Conservation (phyloP, 176 grass and related monocot species). For the Oryza punctata region DNA sequence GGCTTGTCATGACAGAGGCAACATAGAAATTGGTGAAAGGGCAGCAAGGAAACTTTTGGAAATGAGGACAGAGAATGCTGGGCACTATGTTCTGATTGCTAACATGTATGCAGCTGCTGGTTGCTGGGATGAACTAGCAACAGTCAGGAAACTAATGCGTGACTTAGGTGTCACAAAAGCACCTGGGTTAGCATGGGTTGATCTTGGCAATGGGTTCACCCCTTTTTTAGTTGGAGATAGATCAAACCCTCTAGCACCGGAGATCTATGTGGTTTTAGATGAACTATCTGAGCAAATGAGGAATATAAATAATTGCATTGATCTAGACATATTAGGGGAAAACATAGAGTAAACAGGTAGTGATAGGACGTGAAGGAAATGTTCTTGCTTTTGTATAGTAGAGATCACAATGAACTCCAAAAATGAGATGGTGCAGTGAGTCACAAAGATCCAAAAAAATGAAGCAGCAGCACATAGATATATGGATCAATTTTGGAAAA, state of each 20-base stretch:
- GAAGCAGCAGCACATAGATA: not conserved
- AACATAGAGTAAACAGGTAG: not conserved
- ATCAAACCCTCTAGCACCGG: slow-evolving; percentile 54
- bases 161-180: slow-evolving; percentile 59
- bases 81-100: slow-evolving; percentile 74
- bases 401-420: slow-evolving; percentile 7
- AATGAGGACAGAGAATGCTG: slow-evolving; percentile 65
- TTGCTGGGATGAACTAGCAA: slow-evolving; percentile 69
- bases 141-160: slow-evolving; percentile 62
- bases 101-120: slow-evolving; percentile 70
- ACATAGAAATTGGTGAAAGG: slow-evolving; percentile 59
- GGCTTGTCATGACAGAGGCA: slow-evolving; percentile 57
- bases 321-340: slow-evolving; percentile 43
- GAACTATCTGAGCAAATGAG: slow-evolving; percentile 61
- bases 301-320: slow-evolving; percentile 14
- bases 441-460: not conserved
- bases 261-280: slow-evolving; percentile 62
- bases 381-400: not conserved
- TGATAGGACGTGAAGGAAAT: not conserved
- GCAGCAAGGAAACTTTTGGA: slow-evolving; percentile 74
- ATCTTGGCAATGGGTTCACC: slow-evolving; percentile 69
- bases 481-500: not conserved
- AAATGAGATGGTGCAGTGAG: slow-evolving; percentile 1
- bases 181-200: slow-evolving; percentile 65
- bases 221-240: slow-evolving; percentile 61